Percentiles rank a stretch among this genome's conserved stretches.
Evolutionary conservation across 345 rosid species (phyloP).

Genomic region (Eucalyptus sp.): DNA sequence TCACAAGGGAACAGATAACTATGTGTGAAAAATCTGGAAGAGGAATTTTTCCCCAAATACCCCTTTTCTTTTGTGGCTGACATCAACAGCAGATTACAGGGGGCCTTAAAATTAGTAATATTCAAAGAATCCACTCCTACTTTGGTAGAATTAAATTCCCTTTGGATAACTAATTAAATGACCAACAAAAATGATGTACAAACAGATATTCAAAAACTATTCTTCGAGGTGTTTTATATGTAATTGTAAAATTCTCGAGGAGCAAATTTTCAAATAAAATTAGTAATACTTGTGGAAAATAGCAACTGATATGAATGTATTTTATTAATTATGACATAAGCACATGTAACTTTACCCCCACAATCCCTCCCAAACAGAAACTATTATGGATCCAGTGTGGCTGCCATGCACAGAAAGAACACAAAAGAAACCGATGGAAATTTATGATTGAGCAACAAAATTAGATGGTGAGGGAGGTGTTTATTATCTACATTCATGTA

Average conservation of each 20-base stretch:
- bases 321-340: not conserved
- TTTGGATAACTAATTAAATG: not conserved
- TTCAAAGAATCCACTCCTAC: not conserved
- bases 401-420: not conserved
- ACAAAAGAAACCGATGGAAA: not conserved
- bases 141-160: not conserved
- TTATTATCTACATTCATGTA: not conserved
- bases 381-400: not conserved
- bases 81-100: not conserved
- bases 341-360: not conserved
- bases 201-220: not conserved
- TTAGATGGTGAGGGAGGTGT: not conserved
- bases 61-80: not conserved
- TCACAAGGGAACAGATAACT: not conserved
- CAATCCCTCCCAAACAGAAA: not conserved
- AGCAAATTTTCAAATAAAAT: not conserved
- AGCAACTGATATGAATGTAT: not conserved
- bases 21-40: not conserved
- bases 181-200: not conserved
- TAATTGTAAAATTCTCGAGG: not conserved
- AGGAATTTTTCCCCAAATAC: not conserved
- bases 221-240: not conserved
- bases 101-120: not conserved
- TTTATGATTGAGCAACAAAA: not conserved
- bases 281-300: not conserved